phyloP scores from a whole-genome alignment of 441 rosid species.

The Eutrema salsugineum region DNA sequence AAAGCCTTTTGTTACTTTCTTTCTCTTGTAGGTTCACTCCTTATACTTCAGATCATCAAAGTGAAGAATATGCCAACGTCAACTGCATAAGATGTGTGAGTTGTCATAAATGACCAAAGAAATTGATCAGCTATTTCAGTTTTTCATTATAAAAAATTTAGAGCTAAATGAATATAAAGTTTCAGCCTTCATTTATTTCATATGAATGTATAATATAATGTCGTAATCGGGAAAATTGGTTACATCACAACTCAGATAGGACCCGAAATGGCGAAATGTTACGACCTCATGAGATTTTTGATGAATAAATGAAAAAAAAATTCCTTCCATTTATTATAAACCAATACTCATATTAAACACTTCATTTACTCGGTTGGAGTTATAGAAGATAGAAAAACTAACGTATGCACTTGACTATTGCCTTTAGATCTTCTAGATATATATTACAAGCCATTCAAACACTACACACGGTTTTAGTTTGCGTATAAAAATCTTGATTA shows the following conservation, averaged over 20 bases:
- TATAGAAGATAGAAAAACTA: conserved; percentile 6
- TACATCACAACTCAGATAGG: conserved; percentile 24
- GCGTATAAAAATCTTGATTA: conserved; percentile 1
- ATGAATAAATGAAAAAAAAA: neutral
- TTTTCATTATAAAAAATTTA: neutral
- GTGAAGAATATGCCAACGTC: conserved; percentile 11
- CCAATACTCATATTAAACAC: conserved; percentile 5
- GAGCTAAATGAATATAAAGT: conserved; percentile 8
- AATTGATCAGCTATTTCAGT: neutral
- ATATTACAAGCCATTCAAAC: neutral
- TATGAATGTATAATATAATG: conserved; percentile 17
- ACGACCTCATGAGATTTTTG: neutral
- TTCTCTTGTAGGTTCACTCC: conserved; percentile 1
- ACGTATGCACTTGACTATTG: conserved; percentile 4
- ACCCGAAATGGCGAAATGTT: conserved; percentile 9
- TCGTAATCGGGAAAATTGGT: conserved; percentile 13
- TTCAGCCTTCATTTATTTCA: conserved; percentile 12
- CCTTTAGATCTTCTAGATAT: neutral
- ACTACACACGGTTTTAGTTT: conserved; percentile 7
- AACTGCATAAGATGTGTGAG: conserved; percentile 22
- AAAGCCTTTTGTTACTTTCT: conserved; percentile 7
- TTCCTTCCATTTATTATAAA: neutral
- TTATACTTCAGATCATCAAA: conserved; percentile 5
- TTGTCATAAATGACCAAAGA: conserved; percentile 22
- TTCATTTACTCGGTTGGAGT: conserved; percentile 7